Conservation (phyloP, 495 filamentous ascomycete species). For the Aspergillus steynii region DNA sequence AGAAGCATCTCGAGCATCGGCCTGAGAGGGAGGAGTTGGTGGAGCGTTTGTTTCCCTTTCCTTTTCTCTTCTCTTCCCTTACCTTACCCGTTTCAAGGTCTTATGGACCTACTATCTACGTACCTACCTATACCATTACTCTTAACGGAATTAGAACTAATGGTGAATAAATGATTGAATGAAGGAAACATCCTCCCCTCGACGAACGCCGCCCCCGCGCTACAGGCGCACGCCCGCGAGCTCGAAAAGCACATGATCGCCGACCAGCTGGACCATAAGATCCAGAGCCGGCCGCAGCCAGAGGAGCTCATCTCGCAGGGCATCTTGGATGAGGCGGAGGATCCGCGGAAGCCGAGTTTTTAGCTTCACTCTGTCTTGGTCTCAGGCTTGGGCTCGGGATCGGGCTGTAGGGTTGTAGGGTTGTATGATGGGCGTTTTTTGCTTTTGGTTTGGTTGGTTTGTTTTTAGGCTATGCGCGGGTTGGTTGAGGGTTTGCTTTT, state of each 20-base stretch:
- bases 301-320: constrained; percentile 76
- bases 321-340: constrained; percentile 65
- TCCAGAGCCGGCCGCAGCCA: constrained; percentile 70
- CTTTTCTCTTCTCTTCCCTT: background rate
- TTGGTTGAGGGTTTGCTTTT: too few species aligned
- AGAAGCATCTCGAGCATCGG: constrained; percentile 65
- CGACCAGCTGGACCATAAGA: constrained; percentile 79
- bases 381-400: too few species aligned
- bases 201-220: constrained; percentile 64
- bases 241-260: constrained; percentile 83
- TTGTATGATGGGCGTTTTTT: background rate
- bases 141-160: too few species aligned
- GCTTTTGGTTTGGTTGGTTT: background rate
- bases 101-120: too few species aligned
- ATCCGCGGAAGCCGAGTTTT: constrained; percentile 30
- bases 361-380: background rate
- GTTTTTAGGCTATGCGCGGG: too few species aligned
- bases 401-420: too few species aligned
- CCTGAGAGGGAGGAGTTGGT: constrained; percentile 67
- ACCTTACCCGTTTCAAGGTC: background rate
- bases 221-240: constrained; percentile 76
- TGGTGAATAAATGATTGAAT: constrained; percentile 2
- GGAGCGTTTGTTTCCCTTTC: constrained; percentile 58
- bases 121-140: too few species aligned
- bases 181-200: constrained; percentile 78